Evolutionary conservation across 805 yeast species (phyloP), one percentile per base, ranked within the genome.

Genomic region (Candida ipomoeae): DNA sequence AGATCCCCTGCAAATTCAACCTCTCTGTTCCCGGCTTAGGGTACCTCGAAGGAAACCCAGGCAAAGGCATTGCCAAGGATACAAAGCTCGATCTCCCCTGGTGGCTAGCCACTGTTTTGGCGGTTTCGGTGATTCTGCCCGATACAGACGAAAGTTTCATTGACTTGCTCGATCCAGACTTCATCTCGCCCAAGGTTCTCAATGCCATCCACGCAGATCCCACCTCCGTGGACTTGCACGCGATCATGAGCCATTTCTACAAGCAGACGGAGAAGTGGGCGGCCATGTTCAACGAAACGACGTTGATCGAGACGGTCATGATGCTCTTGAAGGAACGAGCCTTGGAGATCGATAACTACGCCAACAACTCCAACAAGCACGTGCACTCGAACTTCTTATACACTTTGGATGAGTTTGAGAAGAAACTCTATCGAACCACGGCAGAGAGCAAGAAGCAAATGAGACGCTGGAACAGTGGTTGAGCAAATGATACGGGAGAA

Each of bases 21-120:
- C 78, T 84, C 42, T 78, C 85, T 0, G 85, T 89, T 6, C 95
- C 96, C 0, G 92, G 94, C 0, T 70, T 92, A n/a, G 97, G 97
- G 2, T 89, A 85, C 61, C 71, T 92, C 6, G 91, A 86, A 60
- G 89, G 91, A 6, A 81, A 85, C 53, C 87, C 89, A 0, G 88
- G 86, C 1, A 77, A 81, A 55, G 63, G 82, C 52, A 71, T 85
- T 31, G 67, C 70, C 48, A 75, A 80, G 58, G 83, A 82, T 33
- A 75, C 90, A 2, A 83, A 82, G 59, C 60, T 89, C 3, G 91
- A 87, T 51, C 73, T 92, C 21, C 98, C 98, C 0, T 66, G 90
- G 29, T 92, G 98, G 98, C 68, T 92, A 38, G 95, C 96, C 0
- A 84, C 84, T 51, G 79, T 86, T 1, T 69, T 91, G 32, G 96